Evolutionary conservation across 1,139 yeast genomes (phyloP).

Genomic region (Geotrichum siamense): DNA sequence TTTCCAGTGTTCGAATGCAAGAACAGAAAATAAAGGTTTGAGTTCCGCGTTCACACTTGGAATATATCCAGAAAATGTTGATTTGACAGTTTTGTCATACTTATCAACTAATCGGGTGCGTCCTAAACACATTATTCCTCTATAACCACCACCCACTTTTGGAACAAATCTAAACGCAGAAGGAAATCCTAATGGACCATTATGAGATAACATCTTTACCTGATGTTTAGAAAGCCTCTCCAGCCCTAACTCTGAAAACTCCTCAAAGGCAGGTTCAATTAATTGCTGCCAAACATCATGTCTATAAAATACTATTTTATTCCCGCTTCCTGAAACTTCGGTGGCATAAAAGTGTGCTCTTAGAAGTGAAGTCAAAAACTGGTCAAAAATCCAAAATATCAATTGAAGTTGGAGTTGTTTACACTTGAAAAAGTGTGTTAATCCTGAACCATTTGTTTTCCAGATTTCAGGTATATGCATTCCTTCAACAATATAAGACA

Average conservation of each 20-base stretch:
- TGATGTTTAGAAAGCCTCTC: slow-evolving; percentile 4
- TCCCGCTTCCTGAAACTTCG: slow-evolving; percentile 40
- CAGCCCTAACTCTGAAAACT: slow-evolving; percentile 13
- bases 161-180: slow-evolving; percentile 28
- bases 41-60: slow-evolving; percentile 29
- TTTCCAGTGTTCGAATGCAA: slow-evolving; percentile 26
- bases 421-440: slow-evolving; percentile 21
- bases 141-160: slow-evolving; percentile 24
- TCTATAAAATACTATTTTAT: slow-evolving; percentile 45
- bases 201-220: slow-evolving; percentile 3
- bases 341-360: slow-evolving; percentile 62
- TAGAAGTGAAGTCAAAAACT: slow-evolving; percentile 45
- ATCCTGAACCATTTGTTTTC: slow-evolving; percentile 40
- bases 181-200: slow-evolving; percentile 8
- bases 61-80: neutral
- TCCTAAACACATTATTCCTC: slow-evolving; percentile 28
- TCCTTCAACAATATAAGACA: slow-evolving; percentile 30
- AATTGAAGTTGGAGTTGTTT: slow-evolving; percentile 38
- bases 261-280: slow-evolving; percentile 27
- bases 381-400: slow-evolving; percentile 52
- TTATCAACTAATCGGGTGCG: slow-evolving; percentile 3
- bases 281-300: slow-evolving; percentile 53
- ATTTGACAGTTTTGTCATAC: slow-evolving; percentile 1
- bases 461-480: slow-evolving; percentile 38
- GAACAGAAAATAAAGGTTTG: slow-evolving; percentile 22